Conservation (phyloP, 2,329 filamentous ascomycete genomes). For the Fusarium coffeatum region DNA sequence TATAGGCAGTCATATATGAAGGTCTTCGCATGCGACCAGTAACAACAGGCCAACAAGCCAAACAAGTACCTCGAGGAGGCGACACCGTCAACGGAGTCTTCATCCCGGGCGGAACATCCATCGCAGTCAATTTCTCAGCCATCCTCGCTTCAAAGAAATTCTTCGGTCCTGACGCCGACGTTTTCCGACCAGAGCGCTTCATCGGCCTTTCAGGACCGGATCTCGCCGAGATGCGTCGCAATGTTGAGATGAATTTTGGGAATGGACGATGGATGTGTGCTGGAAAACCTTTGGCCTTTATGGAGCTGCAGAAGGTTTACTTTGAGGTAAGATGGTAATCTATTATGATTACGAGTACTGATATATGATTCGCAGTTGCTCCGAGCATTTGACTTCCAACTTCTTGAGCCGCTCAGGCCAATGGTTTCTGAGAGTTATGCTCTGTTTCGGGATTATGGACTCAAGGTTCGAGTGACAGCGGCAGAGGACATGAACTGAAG, state of each 20-base stretch:
- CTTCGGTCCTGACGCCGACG: not conserved
- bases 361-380: not conserved
- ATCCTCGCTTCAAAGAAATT: not conserved
- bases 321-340: not conserved
- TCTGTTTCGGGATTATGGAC: not conserved
- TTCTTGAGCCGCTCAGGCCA: not conserved
- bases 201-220: not conserved
- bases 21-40: conserved; percentile 2
- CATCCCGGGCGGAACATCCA: not conserved
- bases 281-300: conserved; percentile 3
- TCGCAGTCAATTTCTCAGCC: not conserved
- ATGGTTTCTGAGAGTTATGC: not conserved
- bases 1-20: conserved; percentile 7
- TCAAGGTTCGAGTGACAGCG: not conserved
- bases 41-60: not conserved
- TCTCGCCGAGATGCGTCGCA: conserved; percentile 7
- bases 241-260: conserved; percentile 9
- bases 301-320: conserved; percentile 3
- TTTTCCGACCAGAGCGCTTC: conserved; percentile 10
- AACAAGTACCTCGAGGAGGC: not conserved
- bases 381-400: not conserved
- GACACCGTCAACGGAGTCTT: conserved; percentile 5
- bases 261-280: conserved; percentile 17
- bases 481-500: not conserved
- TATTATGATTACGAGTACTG: accelerated